Evolutionary conservation across 345 rosid genomes (phyloP).

Genomic region (Xanthoceras sorbifolium): DNA sequence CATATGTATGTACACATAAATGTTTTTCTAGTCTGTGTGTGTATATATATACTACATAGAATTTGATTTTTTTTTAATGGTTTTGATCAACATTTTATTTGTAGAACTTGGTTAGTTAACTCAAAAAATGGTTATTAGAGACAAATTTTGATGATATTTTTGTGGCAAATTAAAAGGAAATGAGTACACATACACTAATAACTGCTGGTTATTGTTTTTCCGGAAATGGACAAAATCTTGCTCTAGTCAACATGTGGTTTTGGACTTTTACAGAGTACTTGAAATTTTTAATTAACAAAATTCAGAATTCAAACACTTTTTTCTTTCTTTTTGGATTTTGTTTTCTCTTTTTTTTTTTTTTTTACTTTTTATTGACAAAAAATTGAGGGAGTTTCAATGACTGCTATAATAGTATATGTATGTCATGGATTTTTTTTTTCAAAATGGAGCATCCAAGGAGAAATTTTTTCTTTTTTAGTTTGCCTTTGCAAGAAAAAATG

Average conservation of each 20-base stretch:
- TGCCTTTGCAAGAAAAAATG: background rate
- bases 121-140: background rate
- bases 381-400: conserved; percentile 14
- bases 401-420: conserved; percentile 12
- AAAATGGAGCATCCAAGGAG: conserved; percentile 34
- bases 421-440: background rate
- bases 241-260: conserved; percentile 35
- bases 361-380: background rate
- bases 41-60: background rate
- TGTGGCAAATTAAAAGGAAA: background rate
- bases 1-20: too few species aligned
- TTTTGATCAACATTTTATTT: background rate
- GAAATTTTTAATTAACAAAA: background rate
- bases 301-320: background rate
- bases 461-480: background rate
- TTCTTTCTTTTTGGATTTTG: too few species aligned
- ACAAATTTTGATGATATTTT: background rate
- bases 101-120: background rate
- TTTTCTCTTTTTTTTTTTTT: background rate
- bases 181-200: background rate
- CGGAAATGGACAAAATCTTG: conserved; percentile 44
- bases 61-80: background rate
- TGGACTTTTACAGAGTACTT: conserved; percentile 10
- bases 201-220: background rate
- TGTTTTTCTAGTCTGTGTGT: background rate